Percentiles rank a stretch among this genome's conserved stretches.
Evolutionary conservation across 208 protist genomes (phyloP).

Genomic region (Phytomonas sp.): DNA sequence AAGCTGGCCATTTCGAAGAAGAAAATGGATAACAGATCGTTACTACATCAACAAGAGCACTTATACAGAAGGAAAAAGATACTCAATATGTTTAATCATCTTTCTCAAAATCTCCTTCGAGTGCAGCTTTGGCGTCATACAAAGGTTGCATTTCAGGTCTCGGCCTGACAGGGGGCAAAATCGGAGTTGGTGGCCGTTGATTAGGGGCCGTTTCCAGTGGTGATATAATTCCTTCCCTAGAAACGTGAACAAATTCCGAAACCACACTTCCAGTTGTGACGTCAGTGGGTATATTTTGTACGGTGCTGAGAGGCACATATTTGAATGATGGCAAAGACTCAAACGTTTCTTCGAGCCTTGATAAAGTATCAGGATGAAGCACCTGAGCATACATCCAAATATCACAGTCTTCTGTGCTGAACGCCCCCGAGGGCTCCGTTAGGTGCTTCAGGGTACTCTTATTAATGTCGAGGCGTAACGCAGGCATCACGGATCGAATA

Average conservation of each 20-base stretch:
- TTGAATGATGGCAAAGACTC: not conserved
- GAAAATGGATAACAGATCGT: not conserved
- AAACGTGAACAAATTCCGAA: not conserved
- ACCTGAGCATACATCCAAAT: conserved; percentile 68
- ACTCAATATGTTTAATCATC: conserved; percentile 19
- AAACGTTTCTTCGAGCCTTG: conserved; percentile 41
- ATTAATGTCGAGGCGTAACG: conserved; percentile 48
- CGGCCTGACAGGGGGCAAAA: conserved; percentile 56
- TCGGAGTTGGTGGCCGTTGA: conserved; percentile 76
- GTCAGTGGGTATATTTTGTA: not conserved
- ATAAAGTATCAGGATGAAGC: conserved; percentile 51
- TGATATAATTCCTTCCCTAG: conserved; percentile 13
- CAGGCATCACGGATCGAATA: conserved; percentile 23
- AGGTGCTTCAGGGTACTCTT: not conserved
- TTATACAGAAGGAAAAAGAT: not conserved
- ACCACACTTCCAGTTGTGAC: not conserved
- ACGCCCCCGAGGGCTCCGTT: not conserved
- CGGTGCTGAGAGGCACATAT: not conserved
- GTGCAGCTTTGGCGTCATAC: conserved; percentile 52
- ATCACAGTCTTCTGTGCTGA: not conserved
- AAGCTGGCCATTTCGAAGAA: not conserved
- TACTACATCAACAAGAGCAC: not conserved
- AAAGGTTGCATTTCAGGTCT: conserved; percentile 76
- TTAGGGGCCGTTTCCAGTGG: conserved; percentile 44
- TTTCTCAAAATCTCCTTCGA: conserved; percentile 40